Percentiles rank a stretch among this genome's conserved stretches.
Conservation (phyloP, 1,139 yeast species). For the Wickerhamiella pararugosa region DNA sequence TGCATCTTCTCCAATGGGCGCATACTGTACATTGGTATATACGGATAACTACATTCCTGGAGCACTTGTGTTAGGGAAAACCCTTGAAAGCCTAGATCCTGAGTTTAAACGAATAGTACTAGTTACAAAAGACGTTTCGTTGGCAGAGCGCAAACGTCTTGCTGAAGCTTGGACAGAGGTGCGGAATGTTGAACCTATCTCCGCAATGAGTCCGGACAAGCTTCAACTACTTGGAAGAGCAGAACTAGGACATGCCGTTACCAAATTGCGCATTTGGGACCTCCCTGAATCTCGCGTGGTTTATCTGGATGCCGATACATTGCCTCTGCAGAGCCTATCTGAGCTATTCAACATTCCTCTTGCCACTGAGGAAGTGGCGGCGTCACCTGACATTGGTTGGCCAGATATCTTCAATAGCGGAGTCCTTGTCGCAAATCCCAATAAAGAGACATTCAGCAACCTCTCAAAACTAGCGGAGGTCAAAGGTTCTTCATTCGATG, state of each 20-base stretch:
- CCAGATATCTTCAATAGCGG: slow-evolving; percentile 94
- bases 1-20: slow-evolving; percentile 20
- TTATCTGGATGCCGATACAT: slow-evolving; percentile 71
- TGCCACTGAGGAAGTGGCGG: slow-evolving; percentile 25
- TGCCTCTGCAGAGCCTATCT: slow-evolving; percentile 39
- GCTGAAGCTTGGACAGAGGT: slow-evolving; percentile 22
- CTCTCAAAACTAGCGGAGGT: slow-evolving; percentile 3
- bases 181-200: slow-evolving; percentile 22
- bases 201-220: slow-evolving; percentile 24
- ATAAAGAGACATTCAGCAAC: neutral
- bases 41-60: slow-evolving; percentile 62
- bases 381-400: slow-evolving; percentile 91
- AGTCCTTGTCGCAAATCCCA: slow-evolving; percentile 34
- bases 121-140: slow-evolving; percentile 22
- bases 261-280: slow-evolving; percentile 64
- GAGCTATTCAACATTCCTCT: slow-evolving; percentile 26
- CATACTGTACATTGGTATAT: slow-evolving; percentile 54
- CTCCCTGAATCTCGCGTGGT: slow-evolving; percentile 43
- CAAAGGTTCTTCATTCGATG: slow-evolving; percentile 52
- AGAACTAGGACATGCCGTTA: slow-evolving; percentile 54
- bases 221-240: slow-evolving; percentile 46
- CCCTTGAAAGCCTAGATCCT: slow-evolving; percentile 22
- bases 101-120: slow-evolving; percentile 21
- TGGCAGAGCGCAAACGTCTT: slow-evolving; percentile 17
- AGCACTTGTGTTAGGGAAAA: slow-evolving; percentile 45